Percentiles rank a stretch among this genome's conserved stretches.
Conservation (phyloP, 257 asterid genomes). For the Solanum chmielewskii region DNA sequence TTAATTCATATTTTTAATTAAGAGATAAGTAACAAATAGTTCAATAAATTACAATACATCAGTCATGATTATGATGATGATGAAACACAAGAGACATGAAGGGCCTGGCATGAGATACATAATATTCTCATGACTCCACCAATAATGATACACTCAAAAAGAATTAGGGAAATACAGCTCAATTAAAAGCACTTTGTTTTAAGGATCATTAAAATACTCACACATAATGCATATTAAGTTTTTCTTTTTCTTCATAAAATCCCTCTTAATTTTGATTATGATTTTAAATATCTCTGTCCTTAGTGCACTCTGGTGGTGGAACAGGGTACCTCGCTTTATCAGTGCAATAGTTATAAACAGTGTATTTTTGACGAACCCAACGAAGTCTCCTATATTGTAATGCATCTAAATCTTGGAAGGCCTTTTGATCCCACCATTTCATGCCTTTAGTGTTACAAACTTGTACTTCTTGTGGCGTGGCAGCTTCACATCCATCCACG, state of each 20-base stretch:
- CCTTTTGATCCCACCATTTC: constrained; percentile 35
- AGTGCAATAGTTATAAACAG: constrained; percentile 26
- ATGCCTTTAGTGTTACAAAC: constrained; percentile 21
- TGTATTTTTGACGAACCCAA: constrained; percentile 25
- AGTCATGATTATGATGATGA: not conserved
- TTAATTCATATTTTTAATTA: not conserved
- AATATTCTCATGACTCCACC: not conserved
- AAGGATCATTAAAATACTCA: not conserved
- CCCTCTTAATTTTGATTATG: not conserved
- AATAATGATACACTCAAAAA: not conserved
- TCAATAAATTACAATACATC: not conserved
- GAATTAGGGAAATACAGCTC: not conserved
- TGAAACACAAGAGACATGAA: not conserved
- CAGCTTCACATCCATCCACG: constrained; percentile 23
- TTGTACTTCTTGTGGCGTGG: constrained; percentile 11
- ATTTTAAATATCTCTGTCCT: constrained; percentile 17
- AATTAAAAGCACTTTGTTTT: not conserved
- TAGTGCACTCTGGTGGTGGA: constrained; percentile 17
- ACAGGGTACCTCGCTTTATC: constrained; percentile 14
- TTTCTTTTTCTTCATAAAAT: too few species aligned
- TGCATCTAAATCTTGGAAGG: constrained; percentile 22
- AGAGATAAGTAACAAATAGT: not conserved
- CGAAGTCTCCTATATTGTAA: constrained; percentile 15
- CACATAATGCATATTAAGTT: not conserved
- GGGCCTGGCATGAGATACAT: not conserved